A percentile compares a stretch with the other conserved stretches of the same genome.
These are phyloP conservation scores for Laetiporus sulphureus DNA, from an alignment of 1,284 basidiomycete genomes.

Conservation along the genomic window DNA sequence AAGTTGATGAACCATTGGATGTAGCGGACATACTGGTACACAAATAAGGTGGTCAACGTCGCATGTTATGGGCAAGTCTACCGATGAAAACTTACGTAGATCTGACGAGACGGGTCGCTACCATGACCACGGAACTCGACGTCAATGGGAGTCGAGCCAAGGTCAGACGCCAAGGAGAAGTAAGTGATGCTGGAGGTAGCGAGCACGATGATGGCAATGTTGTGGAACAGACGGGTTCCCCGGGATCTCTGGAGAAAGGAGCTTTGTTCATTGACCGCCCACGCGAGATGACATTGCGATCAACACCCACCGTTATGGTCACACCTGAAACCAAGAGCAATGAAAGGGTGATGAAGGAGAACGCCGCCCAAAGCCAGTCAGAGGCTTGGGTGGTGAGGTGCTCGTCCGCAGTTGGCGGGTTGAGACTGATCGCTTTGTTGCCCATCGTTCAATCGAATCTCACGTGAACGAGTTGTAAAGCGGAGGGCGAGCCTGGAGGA, in stretches of 20 bases:
- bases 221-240: conserved; percentile 20
- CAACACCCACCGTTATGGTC: conserved; percentile 11
- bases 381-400: conserved; percentile 16
- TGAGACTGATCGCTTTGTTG: conserved; percentile 11
- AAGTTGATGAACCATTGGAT: conserved; percentile 50
- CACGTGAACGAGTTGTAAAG: background rate
- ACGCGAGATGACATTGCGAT: background rate
- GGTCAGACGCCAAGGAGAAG: conserved; percentile 23
- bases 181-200: conserved; percentile 15
- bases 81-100: conserved; percentile 14
- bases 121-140: conserved; percentile 19
- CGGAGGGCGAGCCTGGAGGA: conserved; percentile 1
- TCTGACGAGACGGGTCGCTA: conserved; percentile 15
- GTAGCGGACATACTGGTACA: conserved; percentile 40
- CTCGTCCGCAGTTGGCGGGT: conserved; percentile 12
- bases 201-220: conserved; percentile 18
- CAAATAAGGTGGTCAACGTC: too few relatives aligned
- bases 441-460: too few relatives aligned
- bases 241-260: conserved; percentile 12
- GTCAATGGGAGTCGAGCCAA: conserved; percentile 15
- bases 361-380: conserved; percentile 20
- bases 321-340: conserved; percentile 9
- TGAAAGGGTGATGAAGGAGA: conserved; percentile 14
- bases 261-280: background rate
- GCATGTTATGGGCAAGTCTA: background rate